Evolutionary conservation across 768 basidiomycete species (phyloP).

Genomic region (Rhodocollybia butyracea): DNA sequence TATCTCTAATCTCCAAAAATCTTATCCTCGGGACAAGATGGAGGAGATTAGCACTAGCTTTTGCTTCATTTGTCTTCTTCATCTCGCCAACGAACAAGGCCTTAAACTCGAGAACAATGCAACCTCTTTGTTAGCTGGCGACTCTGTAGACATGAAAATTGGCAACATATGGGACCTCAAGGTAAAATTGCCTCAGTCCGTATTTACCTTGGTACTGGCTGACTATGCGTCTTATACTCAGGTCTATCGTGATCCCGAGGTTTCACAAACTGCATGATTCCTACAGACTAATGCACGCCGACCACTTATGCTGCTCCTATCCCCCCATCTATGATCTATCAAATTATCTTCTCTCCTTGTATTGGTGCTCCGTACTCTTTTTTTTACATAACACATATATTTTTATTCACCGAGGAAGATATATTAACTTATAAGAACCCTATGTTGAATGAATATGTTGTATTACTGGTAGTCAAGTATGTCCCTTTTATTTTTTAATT

Average conservation of each 20-base stretch:
- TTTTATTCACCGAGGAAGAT: background rate
- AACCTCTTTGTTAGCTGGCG: constrained; percentile 32
- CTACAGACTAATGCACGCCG: too few species aligned
- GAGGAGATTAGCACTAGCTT: constrained; percentile 98
- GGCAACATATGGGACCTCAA: constrained; percentile 77
- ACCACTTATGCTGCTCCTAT: too few species aligned
- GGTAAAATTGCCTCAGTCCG: constrained; percentile 38
- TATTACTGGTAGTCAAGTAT: background rate
- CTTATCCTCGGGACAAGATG: constrained; percentile 93
- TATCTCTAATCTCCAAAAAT: constrained; percentile 72
- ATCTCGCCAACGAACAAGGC: constrained; percentile 95
- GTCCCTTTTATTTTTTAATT: background rate
- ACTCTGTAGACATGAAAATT: constrained; percentile 44
- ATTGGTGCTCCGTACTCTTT: background rate
- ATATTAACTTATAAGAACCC: background rate
- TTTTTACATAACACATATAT: background rate
- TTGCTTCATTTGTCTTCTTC: constrained; percentile 97
- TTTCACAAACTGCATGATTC: constrained; percentile 18
- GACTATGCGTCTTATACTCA: constrained; percentile 14
- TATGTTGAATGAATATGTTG: constrained; percentile 1
- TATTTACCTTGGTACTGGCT: background rate
- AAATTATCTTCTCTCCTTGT: background rate
- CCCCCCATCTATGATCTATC: background rate
- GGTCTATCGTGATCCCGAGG: constrained; percentile 45
- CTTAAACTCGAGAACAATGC: constrained; percentile 57